Percentiles rank a stretch among this genome's conserved stretches.
Evolutionary conservation across 2,329 filamentous ascomycete species (phyloP).

Genomic region (Fusarium redolens): DNA sequence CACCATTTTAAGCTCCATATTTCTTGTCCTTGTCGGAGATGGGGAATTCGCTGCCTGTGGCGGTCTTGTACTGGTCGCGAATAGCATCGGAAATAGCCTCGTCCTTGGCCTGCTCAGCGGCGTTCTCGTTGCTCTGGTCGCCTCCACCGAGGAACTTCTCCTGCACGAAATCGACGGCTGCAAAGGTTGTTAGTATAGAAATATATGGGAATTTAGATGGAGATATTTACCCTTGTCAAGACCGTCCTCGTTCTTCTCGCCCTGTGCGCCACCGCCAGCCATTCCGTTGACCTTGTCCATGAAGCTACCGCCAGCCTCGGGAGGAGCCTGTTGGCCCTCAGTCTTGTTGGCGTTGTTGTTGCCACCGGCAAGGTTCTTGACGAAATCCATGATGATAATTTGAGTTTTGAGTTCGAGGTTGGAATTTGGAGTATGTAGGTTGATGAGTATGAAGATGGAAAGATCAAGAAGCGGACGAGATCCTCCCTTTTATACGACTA

Average conservation of each 20-base stretch:
- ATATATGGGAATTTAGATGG: accelerated
- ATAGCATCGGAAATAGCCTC: slow-evolving; percentile 81
- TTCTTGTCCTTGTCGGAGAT: slow-evolving; percentile 74
- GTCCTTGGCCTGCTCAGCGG: slow-evolving; percentile 85
- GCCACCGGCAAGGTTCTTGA: slow-evolving; percentile 63
- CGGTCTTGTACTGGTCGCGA: slow-evolving; percentile 74
- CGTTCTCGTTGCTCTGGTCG: slow-evolving; percentile 76
- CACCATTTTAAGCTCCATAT: slow-evolving; percentile 39
- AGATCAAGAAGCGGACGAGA: neutral
- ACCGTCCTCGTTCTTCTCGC: slow-evolving; percentile 85
- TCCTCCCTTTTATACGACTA: slow-evolving; percentile 19
- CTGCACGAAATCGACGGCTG: slow-evolving; percentile 82
- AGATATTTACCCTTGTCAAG: slow-evolving; percentile 77
- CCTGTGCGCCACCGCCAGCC: slow-evolving; percentile 77
- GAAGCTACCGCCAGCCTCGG: slow-evolving; percentile 59
- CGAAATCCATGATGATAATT: slow-evolving; percentile 61
- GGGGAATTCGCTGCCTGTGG: slow-evolving; percentile 75
- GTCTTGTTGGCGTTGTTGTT: slow-evolving; percentile 42
- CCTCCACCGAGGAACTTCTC: slow-evolving; percentile 78
- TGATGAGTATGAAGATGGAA: neutral
- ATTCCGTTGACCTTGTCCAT: slow-evolving; percentile 77
- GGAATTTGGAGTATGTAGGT: neutral
- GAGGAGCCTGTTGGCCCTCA: slow-evolving; percentile 44
- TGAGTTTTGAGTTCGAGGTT: neutral
- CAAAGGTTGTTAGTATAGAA: neutral